Evolutionary conservation across 192 early-diverging fungal genomes (phyloP).

Genomic region (Coemansia umbellata): DNA sequence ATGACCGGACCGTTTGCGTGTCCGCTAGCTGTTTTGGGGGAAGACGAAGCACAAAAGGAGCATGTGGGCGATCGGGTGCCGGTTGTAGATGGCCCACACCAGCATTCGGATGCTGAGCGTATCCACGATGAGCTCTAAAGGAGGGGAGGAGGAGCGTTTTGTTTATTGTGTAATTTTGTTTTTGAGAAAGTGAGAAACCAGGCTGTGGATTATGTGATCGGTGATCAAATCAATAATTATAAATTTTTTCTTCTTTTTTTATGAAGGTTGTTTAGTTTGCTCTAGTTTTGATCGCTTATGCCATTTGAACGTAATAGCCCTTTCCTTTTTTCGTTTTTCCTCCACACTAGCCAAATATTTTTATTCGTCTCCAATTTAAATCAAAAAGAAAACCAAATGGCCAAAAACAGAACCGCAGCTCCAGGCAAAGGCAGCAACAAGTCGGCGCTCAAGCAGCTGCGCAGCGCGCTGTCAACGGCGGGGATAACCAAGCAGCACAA

Average conservation of each 20-base stretch:
- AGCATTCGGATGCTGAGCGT: neutral
- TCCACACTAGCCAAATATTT: neutral
- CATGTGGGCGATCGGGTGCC: no score
- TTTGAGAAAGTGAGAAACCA: neutral
- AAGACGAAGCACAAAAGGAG: neutral
- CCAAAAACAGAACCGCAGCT: neutral
- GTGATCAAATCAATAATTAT: neutral
- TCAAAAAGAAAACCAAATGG: neutral
- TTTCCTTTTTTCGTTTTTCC: neutral
- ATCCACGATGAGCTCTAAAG: constrained; percentile 6
- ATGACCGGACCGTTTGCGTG: constrained; percentile 83
- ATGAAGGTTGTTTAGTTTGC: no score
- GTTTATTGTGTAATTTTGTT: neutral
- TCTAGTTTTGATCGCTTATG: no score
- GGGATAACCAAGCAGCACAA: constrained; percentile 75
- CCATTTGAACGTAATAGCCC: neutral
- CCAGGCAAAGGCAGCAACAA: constrained; percentile 15
- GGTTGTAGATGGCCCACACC: neutral
- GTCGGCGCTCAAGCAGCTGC: constrained; percentile 82
- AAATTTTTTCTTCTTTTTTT: neutral
- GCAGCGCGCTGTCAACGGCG: constrained; percentile 68
- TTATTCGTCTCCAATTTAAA: neutral
- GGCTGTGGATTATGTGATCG: neutral
- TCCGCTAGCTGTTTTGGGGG: neutral
- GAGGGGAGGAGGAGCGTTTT: neutral